Evolutionary conservation across 371 early-diverging fungal species (phyloP).

Genomic region (Syncephalastrum racemosum): DNA sequence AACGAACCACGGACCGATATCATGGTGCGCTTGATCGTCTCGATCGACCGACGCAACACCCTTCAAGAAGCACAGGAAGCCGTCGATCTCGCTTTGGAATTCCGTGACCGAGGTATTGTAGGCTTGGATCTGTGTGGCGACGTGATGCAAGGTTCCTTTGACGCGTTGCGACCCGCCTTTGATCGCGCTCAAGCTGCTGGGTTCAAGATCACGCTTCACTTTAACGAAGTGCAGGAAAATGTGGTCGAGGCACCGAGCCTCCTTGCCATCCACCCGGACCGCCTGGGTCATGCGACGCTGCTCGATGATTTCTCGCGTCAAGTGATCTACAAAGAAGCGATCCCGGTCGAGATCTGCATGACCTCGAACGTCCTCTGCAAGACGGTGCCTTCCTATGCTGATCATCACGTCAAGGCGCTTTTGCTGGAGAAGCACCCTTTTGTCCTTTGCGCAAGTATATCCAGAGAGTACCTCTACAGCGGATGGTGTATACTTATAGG

Average conservation of each 20-base stretch:
- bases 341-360: slow-evolving; percentile 67
- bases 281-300: slow-evolving; percentile 65
- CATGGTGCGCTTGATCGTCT: slow-evolving; percentile 50
- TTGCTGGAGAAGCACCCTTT: slow-evolving; percentile 50
- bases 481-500: too few relatives aligned
- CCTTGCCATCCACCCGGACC: slow-evolving; percentile 43
- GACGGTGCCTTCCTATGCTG: slow-evolving; percentile 47
- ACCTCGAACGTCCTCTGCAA: slow-evolving; percentile 65
- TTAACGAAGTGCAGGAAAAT: slow-evolving; percentile 51
- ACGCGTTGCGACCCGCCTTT: slow-evolving; percentile 49
- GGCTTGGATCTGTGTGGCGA: slow-evolving; percentile 72
- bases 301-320: slow-evolving; percentile 39
- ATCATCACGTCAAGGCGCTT: slow-evolving; percentile 57
- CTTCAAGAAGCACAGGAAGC: slow-evolving; percentile 55
- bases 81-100: slow-evolving; percentile 53
- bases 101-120: slow-evolving; percentile 46
- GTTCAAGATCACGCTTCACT: slow-evolving; percentile 59
- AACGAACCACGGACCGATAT: slow-evolving; percentile 38
- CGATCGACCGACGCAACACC: slow-evolving; percentile 57
- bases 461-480: too few relatives aligned
- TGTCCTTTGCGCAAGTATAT: slow-evolving; percentile 55
- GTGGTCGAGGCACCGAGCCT: slow-evolving; percentile 46
- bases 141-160: slow-evolving; percentile 45
- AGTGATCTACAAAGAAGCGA: slow-evolving; percentile 32
- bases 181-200: slow-evolving; percentile 45